Percentiles rank a stretch among this genome's conserved stretches.
Conservation (phyloP, 805 yeast species). For the Wickerhamiella siamensis region DNA sequence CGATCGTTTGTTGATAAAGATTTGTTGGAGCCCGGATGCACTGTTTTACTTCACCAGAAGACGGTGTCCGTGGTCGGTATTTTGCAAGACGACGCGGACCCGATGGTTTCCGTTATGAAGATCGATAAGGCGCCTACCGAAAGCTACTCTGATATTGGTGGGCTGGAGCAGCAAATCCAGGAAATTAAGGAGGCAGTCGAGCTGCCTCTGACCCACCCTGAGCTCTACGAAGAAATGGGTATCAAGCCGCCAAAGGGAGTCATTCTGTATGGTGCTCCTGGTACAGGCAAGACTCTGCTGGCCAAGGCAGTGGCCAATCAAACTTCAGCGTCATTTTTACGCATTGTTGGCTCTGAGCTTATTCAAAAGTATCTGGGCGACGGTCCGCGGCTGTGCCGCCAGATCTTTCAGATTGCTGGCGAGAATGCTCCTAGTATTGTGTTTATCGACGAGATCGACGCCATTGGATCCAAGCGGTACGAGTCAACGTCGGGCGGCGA, state of each 20-base stretch:
- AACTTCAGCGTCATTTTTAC: conserved; percentile 86
- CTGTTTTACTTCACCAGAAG: conserved; percentile 88
- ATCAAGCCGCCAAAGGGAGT: conserved; percentile 98
- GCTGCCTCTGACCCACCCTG: conserved; percentile 91
- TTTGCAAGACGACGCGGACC: conserved; percentile 95
- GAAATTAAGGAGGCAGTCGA: conserved; percentile 97
- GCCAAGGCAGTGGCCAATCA: conserved; percentile 98
- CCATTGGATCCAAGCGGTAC: conserved; percentile 96
- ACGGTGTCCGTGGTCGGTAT: conserved; percentile 95
- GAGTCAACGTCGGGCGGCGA: conserved; percentile 89
- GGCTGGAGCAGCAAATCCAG: conserved; percentile 87
- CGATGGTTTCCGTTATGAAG: conserved; percentile 95
- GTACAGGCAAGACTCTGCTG: conserved; percentile 88
- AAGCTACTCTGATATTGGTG: conserved; percentile 94
- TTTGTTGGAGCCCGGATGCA: conserved; percentile 89
- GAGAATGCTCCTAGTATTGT: conserved; percentile 98
- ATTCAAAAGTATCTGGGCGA: conserved; percentile 96
- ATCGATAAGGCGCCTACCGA: conserved; percentile 96
- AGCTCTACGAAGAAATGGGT: conserved; percentile 95
- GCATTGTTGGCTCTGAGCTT: conserved; percentile 94
- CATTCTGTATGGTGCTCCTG: conserved; percentile 92
- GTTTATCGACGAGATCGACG: conserved; percentile 96
- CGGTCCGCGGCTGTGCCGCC: conserved; percentile 90
- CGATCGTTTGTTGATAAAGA: conserved; percentile 95
- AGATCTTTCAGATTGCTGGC: conserved; percentile 89